phyloP scores from a whole-genome alignment of 768 basidiomycete genomes.

The Auriscalpium vulgare region DNA sequence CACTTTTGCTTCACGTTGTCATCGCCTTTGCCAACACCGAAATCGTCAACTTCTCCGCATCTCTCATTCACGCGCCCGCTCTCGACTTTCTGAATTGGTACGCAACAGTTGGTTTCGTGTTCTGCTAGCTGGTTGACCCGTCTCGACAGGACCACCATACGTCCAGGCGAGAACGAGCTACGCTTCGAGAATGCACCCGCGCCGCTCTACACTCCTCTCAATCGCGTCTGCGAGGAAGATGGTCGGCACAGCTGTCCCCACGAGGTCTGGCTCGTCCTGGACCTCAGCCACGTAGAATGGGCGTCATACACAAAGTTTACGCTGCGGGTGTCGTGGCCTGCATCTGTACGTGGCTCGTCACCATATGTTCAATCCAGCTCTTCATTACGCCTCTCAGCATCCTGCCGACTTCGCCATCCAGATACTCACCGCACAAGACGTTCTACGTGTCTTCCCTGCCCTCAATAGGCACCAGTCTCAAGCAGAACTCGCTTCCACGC shows the following conservation, averaged over 20 bases:
- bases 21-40: constrained; percentile 46
- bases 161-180: not conserved
- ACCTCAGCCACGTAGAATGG: constrained; percentile 23
- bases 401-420: constrained; percentile 38
- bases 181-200: not conserved
- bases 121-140: not conserved
- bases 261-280: constrained; percentile 24
- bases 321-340: constrained; percentile 28
- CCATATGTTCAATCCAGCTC: too few relatives aligned
- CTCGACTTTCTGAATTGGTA: constrained; percentile 24
- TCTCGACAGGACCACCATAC: not conserved
- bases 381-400: constrained; percentile 22
- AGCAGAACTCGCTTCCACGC: constrained; percentile 20
- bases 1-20: not conserved
- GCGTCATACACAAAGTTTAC: constrained; percentile 21
- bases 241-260: constrained; percentile 14
- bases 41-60: constrained; percentile 48
- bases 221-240: constrained; percentile 28
- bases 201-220: constrained; percentile 11
- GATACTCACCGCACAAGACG: constrained; percentile 24
- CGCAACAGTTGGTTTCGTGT: not conserved
- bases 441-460: not conserved
- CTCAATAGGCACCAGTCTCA: not conserved
- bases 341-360: constrained; percentile 19
- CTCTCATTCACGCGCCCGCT: constrained; percentile 17